Base-by-base conservation (phyloP, 208 protist species). In the Trypanosoma conorhini region DNA sequence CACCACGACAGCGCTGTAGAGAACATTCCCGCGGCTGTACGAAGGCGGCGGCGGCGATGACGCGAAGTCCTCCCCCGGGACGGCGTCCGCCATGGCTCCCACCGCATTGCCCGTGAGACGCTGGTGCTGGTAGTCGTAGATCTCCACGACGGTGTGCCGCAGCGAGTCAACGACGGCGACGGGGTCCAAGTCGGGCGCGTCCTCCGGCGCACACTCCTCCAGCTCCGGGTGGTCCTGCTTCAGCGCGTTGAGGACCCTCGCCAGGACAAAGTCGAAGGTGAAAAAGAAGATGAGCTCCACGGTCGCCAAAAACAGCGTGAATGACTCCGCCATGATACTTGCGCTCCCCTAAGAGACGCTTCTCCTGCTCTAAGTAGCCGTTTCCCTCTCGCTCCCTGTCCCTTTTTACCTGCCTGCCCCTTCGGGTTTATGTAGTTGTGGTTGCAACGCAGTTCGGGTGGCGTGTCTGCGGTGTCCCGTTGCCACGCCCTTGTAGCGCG, bases 101-200 rank as follows among this genome's bases (percentile, higher is more conserved):
- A 33, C 54, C 59, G 56, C 21, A 60, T 62, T 9, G 67, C 65
- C 21, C 42, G 22, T 57, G 30, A 83, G 62, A 35, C 74, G 75
- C 54, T 70, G 70, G 21, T 75, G 76, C 38, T 84, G 70, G 35
- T 88, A 74, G 51, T 87, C 76, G 42, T 84, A 87, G 12, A 87
- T 42, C 52, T 88, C 79, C 12, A 83, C 76, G 17, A 80, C 84
- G 3, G 79, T 86, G 46, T 74, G 44, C 67, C 84, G 71, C 52
- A 94, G 72, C 42, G 74, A 78, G 62, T 88, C 77, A 13, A 90
- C 59, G 33, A 86, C 82, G 42, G 75, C 75, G 21, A 74, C 70
- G n/a, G 88, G 79, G 70, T 93, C 88, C 55, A 91, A 62, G 70
- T 94, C 88, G 0, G 88, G 88, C 8, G 82, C 80, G 15, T 81